phyloP scores from a whole-genome alignment of 345 rosid species.

The Syzygium jambos region DNA sequence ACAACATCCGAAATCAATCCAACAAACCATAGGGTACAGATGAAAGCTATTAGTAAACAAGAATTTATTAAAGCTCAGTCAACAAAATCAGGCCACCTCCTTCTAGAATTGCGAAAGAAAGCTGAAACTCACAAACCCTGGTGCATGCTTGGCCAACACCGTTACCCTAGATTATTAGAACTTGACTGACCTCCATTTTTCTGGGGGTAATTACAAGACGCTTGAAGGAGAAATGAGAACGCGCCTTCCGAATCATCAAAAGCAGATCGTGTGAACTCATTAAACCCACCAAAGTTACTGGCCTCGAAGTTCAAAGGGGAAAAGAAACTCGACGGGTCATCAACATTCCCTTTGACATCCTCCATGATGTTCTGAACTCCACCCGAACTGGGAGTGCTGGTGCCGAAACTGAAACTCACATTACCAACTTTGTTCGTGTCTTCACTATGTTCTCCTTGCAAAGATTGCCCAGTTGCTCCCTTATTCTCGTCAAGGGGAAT shows the following conservation, averaged over 20 bases:
- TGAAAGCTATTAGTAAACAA: neutral
- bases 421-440: slow-evolving; percentile 24
- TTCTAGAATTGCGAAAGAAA: neutral
- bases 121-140: neutral
- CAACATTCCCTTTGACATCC: slow-evolving; percentile 46
- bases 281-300: slow-evolving; percentile 71
- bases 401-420: slow-evolving; percentile 25
- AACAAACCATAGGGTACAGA: neutral
- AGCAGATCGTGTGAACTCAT: slow-evolving; percentile 65
- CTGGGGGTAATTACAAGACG: slow-evolving; percentile 53
- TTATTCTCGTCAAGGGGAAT: slow-evolving; percentile 68
- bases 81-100: neutral
- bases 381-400: slow-evolving; percentile 14
- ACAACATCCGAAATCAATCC: neutral
- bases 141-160: neutral
- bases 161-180: slow-evolving; percentile 18
- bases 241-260: slow-evolving; percentile 80
- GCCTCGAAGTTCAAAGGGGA: slow-evolving; percentile 73
- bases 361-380: slow-evolving; percentile 31
- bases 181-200: slow-evolving; percentile 43
- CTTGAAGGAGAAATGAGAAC: slow-evolving; percentile 58
- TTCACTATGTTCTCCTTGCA: slow-evolving; percentile 27
- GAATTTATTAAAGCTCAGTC: slow-evolving; percentile 3
- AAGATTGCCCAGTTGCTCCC: slow-evolving; percentile 26
- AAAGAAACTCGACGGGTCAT: slow-evolving; percentile 43